Evolutionary conservation across 2,329 filamentous ascomycete genomes (phyloP), one percentile per base, ranked within the genome.

Genomic region (Didymosphaeria variabile): DNA sequence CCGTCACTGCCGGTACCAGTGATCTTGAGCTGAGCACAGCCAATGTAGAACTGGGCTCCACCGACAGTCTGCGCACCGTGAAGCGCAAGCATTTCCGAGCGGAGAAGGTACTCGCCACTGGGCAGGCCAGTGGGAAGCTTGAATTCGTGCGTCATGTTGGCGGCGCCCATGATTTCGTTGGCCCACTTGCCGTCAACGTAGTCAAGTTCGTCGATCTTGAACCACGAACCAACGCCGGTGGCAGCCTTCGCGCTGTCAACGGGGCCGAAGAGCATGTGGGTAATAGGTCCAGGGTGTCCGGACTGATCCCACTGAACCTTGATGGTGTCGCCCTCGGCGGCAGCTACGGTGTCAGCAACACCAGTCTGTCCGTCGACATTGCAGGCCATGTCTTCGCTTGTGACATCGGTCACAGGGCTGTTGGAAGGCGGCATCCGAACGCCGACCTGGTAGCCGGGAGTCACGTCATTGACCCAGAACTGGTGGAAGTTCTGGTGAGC

Each of bases 201-300:
- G 57, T 75, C 64, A 10, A 70, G 46, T 63, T 77, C 73, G 45
- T 77, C 74, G 49, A 78, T 77, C 68, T 78, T 78, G 69, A 78
- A 74, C 76, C 76, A 78, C 7, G 71, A 66, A 21, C 75, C 76
- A 29, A 72, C 66, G 47, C 73, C 75, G 47, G 70, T 71, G 10
- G 67, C 73, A 44, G 66, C 61, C 31, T 65, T 63, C 12, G 74
- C 84, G 77, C 88, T 90, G 78, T 90, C 87, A 67, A 91, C 82
- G 63, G 73, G 75, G 21, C 72, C 71, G 60, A 72, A 72, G 40
- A 78, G 69, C 60, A 75, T 67, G 65, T 76, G 74, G 15, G 73
- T 76, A 58, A 77, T 76, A 13, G 75, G 72, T 9, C 75, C 75
- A 10, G 72, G 74, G 63, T 77, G 75, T 31, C 65, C 60, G 21